Conservation (phyloP, 2,329 filamentous ascomycete species). For the Fusarium piperis region DNA sequence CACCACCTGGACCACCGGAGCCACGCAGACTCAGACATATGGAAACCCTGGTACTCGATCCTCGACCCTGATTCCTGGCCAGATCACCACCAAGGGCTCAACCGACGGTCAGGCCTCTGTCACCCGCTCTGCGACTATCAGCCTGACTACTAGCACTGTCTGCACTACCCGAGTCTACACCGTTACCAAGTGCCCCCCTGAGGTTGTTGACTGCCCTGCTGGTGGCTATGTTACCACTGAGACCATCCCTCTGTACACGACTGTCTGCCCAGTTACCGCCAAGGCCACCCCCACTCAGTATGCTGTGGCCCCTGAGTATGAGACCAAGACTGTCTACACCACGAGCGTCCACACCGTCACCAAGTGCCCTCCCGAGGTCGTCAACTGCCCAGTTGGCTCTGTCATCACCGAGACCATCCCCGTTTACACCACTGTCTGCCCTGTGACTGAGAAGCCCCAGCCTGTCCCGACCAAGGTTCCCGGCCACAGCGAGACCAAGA, state of each 20-base stretch:
- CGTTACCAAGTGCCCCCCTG: slow-evolving; percentile 63
- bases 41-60: slow-evolving; percentile 7
- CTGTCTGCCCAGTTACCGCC: slow-evolving; percentile 52
- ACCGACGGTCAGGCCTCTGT: slow-evolving; percentile 3
- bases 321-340: slow-evolving; percentile 58
- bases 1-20: slow-evolving; percentile 14
- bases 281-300: slow-evolving; percentile 22
- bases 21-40: slow-evolving; percentile 11
- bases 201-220: slow-evolving; percentile 51
- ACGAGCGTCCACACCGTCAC: slow-evolving; percentile 65
- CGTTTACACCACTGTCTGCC: slow-evolving; percentile 27
- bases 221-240: slow-evolving; percentile 51
- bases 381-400: slow-evolving; percentile 57
- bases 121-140: slow-evolving; percentile 14
- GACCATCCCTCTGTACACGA: slow-evolving; percentile 55
- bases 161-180: slow-evolving; percentile 59
- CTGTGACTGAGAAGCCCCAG: slow-evolving; percentile 23
- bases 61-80: not conserved
- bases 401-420: slow-evolving; percentile 45
- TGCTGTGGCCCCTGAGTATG: slow-evolving; percentile 20
- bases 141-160: slow-evolving; percentile 48
- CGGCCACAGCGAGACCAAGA: slow-evolving; percentile 41
- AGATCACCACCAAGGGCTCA: slow-evolving; percentile 12
- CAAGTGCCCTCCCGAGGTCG: slow-evolving; percentile 61
- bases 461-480: slow-evolving; percentile 22